Percentiles rank a stretch among this genome's conserved stretches.
Conservation (phyloP, 1,284 basidiomycete species). For the Cryptococcus sp. region DNA sequence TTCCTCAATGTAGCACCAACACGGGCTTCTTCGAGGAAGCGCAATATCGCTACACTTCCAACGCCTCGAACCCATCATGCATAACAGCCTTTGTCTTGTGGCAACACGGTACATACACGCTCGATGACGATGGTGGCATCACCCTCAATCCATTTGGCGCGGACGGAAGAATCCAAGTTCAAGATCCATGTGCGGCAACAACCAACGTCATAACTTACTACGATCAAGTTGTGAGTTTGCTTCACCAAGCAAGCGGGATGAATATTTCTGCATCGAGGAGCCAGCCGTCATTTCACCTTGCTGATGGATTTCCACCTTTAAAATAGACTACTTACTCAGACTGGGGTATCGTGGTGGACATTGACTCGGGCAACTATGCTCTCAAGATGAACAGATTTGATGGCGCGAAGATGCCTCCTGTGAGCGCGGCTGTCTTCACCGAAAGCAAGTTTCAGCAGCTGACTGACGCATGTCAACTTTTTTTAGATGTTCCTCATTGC, state of each 20-base stretch:
- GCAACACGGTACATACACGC: slow-evolving; percentile 75
- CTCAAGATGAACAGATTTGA: slow-evolving; percentile 50
- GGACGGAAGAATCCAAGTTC: slow-evolving; percentile 87
- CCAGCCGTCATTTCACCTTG: neutral
- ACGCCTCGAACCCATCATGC: slow-evolving; percentile 57
- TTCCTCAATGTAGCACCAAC: slow-evolving; percentile 53
- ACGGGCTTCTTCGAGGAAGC: slow-evolving; percentile 82
- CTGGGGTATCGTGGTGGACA: slow-evolving; percentile 51
- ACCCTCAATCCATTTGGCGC: slow-evolving; percentile 63
- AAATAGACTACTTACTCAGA: slow-evolving; percentile 41
- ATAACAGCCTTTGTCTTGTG: slow-evolving; percentile 81
- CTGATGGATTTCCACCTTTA: neutral
- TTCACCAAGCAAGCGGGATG: neutral
- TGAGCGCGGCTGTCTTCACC: slow-evolving; percentile 23
- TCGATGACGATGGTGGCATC: slow-evolving; percentile 75
- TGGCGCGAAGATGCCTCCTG: slow-evolving; percentile 50
- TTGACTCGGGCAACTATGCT: slow-evolving; percentile 36
- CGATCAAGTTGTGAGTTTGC: slow-evolving; percentile 60
- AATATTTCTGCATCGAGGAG: neutral
- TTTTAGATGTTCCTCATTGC: slow-evolving; percentile 46
- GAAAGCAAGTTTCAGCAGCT: neutral
- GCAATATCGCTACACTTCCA: slow-evolving; percentile 79
- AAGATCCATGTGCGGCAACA: slow-evolving; percentile 80
- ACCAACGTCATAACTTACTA: slow-evolving; percentile 83
- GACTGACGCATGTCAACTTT: neutral